Evolutionary conservation across 805 yeast genomes (phyloP).

Genomic region (Candida railenensis): DNA sequence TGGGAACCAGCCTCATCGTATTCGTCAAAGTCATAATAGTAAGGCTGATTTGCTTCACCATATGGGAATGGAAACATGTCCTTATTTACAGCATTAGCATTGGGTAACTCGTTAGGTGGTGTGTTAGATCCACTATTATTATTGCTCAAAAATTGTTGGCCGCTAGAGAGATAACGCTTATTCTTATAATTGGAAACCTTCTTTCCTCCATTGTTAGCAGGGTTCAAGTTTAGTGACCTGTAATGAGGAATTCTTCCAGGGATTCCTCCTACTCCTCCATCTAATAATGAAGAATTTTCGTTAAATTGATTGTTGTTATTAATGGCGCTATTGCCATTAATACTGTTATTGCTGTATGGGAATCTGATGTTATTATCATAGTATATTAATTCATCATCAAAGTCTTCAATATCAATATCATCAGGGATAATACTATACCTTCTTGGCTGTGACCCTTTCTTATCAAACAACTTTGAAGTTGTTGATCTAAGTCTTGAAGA

Average conservation of each 20-base stretch:
- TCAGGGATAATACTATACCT: conserved; percentile 72
- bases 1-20: conserved; percentile 32
- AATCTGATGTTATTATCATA: conserved; percentile 42
- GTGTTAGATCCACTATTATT: not conserved
- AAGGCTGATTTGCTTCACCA: conserved; percentile 24
- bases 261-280: conserved; percentile 8
- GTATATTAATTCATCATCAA: conserved; percentile 52
- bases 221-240: conserved; percentile 37
- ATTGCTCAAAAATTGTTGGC: conserved; percentile 23
- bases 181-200: conserved; percentile 14
- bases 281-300: conserved; percentile 31
- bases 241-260: conserved; percentile 36
- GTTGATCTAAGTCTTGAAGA: conserved; percentile 58
- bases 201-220: conserved; percentile 4
- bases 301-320: conserved; percentile 14
- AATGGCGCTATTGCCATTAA: conserved; percentile 11
- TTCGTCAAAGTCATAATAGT: conserved; percentile 40
- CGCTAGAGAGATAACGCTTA: conserved; percentile 39
- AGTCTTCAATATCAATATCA: conserved; percentile 54
- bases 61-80: conserved; percentile 37
- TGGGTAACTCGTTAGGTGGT: conserved; percentile 5
- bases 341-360: conserved; percentile 26
- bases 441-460: conserved; percentile 69
- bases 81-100: conserved; percentile 7
- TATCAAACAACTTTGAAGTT: conserved; percentile 71